Base-by-base conservation (phyloP, 2,329 filamentous ascomycete genomes). In the Cryphonectria nitschkei region DNA sequence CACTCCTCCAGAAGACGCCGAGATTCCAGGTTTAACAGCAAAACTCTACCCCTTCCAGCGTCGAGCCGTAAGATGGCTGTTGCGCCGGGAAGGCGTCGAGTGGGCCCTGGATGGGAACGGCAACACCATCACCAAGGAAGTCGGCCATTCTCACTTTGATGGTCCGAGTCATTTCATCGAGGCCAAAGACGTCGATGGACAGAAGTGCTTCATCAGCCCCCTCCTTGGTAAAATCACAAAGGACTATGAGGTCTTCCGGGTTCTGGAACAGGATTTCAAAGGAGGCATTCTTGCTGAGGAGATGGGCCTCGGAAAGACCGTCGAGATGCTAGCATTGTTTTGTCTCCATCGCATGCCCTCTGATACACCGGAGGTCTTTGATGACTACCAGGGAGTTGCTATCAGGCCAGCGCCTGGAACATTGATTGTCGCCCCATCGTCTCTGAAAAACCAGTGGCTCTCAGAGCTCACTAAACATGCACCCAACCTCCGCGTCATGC, bases 291-390 rank as follows among this genome's bases (percentile, higher is more conserved):
- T 95, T 6, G 89, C 92, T 0, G 93, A 95, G 76, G 93, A 95
- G 79, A 95, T 95, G 93, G 93, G 93, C 0, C 82, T 95, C 0
- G 93, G 93, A 1, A 95, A 95, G 79, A 95, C 93, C 0, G 84
- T 95, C 3, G 93, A 95, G 80, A 84, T 93, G 2, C 88, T 94
- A 61, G 86, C 90, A 4, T 82, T 95, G 14, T 87, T 94, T n/a
- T 82, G 88, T 9, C 82, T 92, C 34, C 89, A 95, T 76, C 82
- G 79, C 54, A 85, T 87, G 41, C 77, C 75, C 22, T 65, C 69
- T 34, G 61, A 61, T 19, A 68, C 74, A 0, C 29, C 60, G 6
- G 74, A 73, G n/a, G 72, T 73, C 54, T 75, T 75, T 67, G 80
- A 88, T 72, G 29, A 76, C 3, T 82, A 83, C 68, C 82, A 82